These are phyloP conservation scores for Coemansia sp. DNA, from an alignment of 192 early-diverging fungal genomes.

Conservation along the genomic window DNA sequence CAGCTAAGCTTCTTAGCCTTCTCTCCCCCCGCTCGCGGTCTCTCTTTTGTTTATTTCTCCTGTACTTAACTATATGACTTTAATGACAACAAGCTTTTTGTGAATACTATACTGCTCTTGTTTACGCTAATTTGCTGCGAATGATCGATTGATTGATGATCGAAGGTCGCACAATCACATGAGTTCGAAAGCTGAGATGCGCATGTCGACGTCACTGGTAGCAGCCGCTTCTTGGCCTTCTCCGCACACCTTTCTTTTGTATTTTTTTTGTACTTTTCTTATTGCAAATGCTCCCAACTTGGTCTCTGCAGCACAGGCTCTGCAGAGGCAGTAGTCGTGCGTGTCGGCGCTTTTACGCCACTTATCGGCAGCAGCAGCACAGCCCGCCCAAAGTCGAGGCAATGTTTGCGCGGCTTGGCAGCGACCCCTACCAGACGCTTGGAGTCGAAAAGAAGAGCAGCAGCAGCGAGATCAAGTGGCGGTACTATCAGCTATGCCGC, in stretches of 20 bases:
- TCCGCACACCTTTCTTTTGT: not conserved
- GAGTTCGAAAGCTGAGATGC: not conserved
- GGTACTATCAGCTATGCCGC: slow-evolving; percentile 45
- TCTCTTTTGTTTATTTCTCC: not conserved
- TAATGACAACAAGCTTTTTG: slow-evolving; percentile 7
- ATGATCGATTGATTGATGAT: not conserved
- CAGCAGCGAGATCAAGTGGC: slow-evolving; percentile 25
- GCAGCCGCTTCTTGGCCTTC: not conserved
- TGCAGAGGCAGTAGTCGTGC: not conserved
- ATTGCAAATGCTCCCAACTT: not conserved
- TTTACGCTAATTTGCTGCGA: not conserved
- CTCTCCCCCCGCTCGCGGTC: not conserved
- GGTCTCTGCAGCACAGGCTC: not conserved
- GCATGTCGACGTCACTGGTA: not conserved
- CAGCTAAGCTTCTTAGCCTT: slow-evolving; percentile 17
- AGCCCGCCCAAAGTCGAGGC: slow-evolving; percentile 9
- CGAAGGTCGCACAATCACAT: not conserved
- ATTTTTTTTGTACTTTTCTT: not conserved
- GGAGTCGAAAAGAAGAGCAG: slow-evolving; percentile 15
- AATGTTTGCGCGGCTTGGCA: slow-evolving; percentile 18
- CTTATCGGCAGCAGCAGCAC: slow-evolving; percentile 1
- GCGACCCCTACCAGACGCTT: slow-evolving; percentile 25
- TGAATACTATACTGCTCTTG: not conserved
- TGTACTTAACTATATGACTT: slow-evolving; percentile 4
- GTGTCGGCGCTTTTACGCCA: not conserved